phyloP scores from a whole-genome alignment of 306 rosid genomes.

The Cicer cuneatum region DNA sequence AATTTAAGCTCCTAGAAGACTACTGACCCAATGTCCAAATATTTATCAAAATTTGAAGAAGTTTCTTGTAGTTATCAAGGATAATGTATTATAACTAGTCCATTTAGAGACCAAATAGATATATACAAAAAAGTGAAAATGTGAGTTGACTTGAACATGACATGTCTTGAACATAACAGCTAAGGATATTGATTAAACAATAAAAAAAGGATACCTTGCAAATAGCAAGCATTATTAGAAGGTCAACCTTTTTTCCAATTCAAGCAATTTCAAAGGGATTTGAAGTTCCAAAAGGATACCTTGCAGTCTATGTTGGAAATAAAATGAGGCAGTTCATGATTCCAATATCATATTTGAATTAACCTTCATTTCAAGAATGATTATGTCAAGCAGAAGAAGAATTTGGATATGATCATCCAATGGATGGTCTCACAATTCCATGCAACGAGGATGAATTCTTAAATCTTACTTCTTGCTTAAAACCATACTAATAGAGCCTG shows the following conservation, averaged over 20 bases:
- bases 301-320: slow-evolving; percentile 51
- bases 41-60: neutral
- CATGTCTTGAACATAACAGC: slow-evolving; percentile 23
- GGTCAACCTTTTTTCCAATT: slow-evolving; percentile 10
- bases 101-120: neutral
- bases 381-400: slow-evolving; percentile 43
- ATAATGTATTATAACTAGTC: neutral
- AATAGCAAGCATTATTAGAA: slow-evolving; percentile 34
- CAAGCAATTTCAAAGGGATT: slow-evolving; percentile 28
- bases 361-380: slow-evolving; percentile 47
- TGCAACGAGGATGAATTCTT: slow-evolving; percentile 31
- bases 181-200: neutral
- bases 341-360: slow-evolving; percentile 49
- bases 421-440: slow-evolving; percentile 35
- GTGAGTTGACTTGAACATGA: neutral
- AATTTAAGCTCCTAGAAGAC: neutral
- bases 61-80: neutral
- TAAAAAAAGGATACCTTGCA: neutral
- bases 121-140: neutral
- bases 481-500: neutral
- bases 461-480: slow-evolving; percentile 36
- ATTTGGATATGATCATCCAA: slow-evolving; percentile 54
- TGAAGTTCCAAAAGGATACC: slow-evolving; percentile 49
- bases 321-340: slow-evolving; percentile 44
- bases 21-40: neutral